These are phyloP conservation scores for Austroboletus eburneus DNA, from an alignment of 768 basidiomycete species.

Conservation along the genomic window DNA sequence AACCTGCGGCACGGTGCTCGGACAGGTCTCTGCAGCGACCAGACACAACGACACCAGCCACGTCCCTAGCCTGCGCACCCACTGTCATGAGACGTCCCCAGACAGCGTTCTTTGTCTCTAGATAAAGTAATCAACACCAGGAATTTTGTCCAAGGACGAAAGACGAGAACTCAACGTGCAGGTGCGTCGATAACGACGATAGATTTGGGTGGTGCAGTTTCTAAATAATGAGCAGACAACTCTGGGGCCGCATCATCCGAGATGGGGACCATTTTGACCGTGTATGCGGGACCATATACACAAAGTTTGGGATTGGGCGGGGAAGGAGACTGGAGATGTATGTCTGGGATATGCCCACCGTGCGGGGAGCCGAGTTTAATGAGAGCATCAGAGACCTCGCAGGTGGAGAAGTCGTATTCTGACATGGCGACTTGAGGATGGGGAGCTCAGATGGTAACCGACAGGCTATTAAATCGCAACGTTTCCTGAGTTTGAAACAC, in stretches of 20 bases:
- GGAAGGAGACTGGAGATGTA: slow-evolving; percentile 45
- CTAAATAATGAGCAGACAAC: slow-evolving; percentile 73
- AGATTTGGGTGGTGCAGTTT: slow-evolving; percentile 59
- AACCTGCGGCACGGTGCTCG: slow-evolving; percentile 65
- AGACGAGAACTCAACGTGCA: slow-evolving; percentile 43
- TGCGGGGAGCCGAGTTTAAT: slow-evolving; percentile 68
- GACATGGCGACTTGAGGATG: not conserved
- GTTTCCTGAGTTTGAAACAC: too few species aligned
- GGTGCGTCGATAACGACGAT: slow-evolving; percentile 77
- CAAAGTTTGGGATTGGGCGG: slow-evolving; percentile 24
- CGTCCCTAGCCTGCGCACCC: slow-evolving; percentile 68
- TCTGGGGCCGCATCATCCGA: slow-evolving; percentile 60
- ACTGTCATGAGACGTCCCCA: slow-evolving; percentile 94
- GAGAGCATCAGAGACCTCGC: slow-evolving; percentile 87
- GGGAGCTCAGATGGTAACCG: not conserved
- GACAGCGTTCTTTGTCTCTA: slow-evolving; percentile 74
- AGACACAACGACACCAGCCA: slow-evolving; percentile 74
- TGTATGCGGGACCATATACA: slow-evolving; percentile 79
- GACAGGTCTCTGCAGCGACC: slow-evolving; percentile 81
- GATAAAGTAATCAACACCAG: slow-evolving; percentile 3
- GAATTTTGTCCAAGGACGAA: not conserved
- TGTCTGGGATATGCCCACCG: slow-evolving; percentile 78
- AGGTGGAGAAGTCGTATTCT: slow-evolving; percentile 48
- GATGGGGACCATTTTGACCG: slow-evolving; percentile 73
- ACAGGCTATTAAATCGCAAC: too few species aligned